Base-by-base conservation (phyloP, 306 rosid genomes). In the Inga laurina region DNA sequence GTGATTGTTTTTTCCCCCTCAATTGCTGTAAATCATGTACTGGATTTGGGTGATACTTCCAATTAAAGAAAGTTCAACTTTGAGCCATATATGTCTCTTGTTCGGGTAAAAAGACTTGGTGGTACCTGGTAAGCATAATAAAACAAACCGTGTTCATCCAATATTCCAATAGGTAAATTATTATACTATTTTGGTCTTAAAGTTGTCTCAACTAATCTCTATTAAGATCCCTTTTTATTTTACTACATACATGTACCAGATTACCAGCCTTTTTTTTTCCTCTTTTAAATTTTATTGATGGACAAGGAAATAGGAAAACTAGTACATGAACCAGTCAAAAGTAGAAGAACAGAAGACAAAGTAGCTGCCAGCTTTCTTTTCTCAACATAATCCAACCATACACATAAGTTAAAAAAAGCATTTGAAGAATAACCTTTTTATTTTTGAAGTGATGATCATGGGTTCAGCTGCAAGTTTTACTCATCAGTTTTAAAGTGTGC, bases 21-120 rank as follows among this genome's bases (percentile, higher is more conserved):
- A 10, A 62, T 62, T 77, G 56, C 75, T 81, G 88, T 85, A 77
- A 85, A 85, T 78, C 81, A 75, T 84, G 85, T 76, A 69, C 77
- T 76, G 85, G 90, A 64, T 82, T 88, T 81, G 76, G 51, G 61
- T 72, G 85, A 76, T 85, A 54, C 32, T 59, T 84, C 74, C 76
- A 35, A 77, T 74, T 24, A 59, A 54, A 78, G 79, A 79, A 74
- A 74, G 73, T 73, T 78, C 62, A 68, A 35, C 66, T 72, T n/a
- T 37, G 32, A 61, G 76, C 77, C 75, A 3, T 59, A 1, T 59
- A 66, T 69, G 8, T 22, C 49, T 12, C 30, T 39, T 54, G 56
- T 76, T 11, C 15, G 27, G 9, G 49, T 46, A 15, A 27, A 15
- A 27, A 8, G 43, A 7, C 51, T 74, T 74, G 30, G n/a, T 49